Evolutionary conservation across 169 alveolate species (phyloP).

Genomic region (Eimeria falciformis): DNA sequence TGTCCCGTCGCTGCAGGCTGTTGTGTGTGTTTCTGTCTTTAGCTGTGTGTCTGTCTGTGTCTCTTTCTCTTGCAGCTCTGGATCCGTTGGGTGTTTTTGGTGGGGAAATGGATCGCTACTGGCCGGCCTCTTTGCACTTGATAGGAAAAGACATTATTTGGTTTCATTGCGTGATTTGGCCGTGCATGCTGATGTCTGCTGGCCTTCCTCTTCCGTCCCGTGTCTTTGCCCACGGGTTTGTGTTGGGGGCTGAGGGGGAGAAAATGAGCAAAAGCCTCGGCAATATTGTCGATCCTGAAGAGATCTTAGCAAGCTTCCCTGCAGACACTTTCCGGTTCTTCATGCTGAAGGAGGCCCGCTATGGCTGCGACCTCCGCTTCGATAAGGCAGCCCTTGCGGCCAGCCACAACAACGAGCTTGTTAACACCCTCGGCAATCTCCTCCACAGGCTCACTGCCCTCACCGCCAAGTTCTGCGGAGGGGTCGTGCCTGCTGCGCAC

Average conservation of each 20-base stretch:
- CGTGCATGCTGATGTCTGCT: slow-evolving; percentile 91
- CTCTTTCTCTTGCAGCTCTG: neutral
- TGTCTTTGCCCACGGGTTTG: slow-evolving; percentile 95
- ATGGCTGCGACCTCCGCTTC: slow-evolving; percentile 75
- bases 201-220: slow-evolving; percentile 89
- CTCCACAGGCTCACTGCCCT: slow-evolving; percentile 85
- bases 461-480: slow-evolving; percentile 72
- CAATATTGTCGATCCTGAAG: slow-evolving; percentile 80
- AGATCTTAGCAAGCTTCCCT: slow-evolving; percentile 45
- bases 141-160: slow-evolving; percentile 93
- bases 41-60: neutral
- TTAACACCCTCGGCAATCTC: slow-evolving; percentile 83
- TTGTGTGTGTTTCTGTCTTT: neutral
- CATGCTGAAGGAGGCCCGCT: slow-evolving; percentile 76
- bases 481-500: slow-evolving; percentile 42
- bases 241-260: slow-evolving; percentile 94
- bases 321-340: slow-evolving; percentile 82
- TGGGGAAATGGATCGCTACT: slow-evolving; percentile 20
- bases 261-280: slow-evolving; percentile 94
- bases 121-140: slow-evolving; percentile 86
- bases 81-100: slow-evolving; percentile 18
- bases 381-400: slow-evolving; percentile 70
- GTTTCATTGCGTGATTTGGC: slow-evolving; percentile 95
- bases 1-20: too few relatives aligned
- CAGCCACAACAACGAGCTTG: slow-evolving; percentile 71